These are phyloP conservation scores for Chrysanthemum lavandulifolium DNA, from an alignment of 129 eudicot species.

Conservation along the genomic window DNA sequence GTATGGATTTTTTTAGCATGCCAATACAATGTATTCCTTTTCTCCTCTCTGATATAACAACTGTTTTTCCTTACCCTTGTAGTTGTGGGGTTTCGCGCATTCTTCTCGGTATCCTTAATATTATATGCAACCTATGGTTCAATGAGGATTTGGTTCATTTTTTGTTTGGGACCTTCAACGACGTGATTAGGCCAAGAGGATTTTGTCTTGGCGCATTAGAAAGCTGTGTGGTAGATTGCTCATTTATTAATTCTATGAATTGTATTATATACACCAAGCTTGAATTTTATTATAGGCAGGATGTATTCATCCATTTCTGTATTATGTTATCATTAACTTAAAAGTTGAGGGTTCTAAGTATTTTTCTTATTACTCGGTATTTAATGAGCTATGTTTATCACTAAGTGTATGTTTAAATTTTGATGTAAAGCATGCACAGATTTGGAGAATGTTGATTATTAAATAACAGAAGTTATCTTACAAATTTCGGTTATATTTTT, in stretches of 20 bases:
- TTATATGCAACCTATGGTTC: slow-evolving; percentile 13
- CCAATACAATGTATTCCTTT: background rate
- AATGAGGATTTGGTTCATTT: slow-evolving; percentile 22
- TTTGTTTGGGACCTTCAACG: slow-evolving; percentile 3
- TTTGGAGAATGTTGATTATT: too few species aligned
- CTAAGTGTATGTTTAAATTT: too few species aligned
- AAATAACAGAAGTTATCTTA: too few species aligned
- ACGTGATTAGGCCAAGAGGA: slow-evolving; percentile 4
- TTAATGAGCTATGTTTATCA: background rate
- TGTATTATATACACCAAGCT: slow-evolving; percentile 1
- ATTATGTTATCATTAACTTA: background rate
- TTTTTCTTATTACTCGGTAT: background rate
- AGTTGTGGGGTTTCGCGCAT: slow-evolving; percentile 95
- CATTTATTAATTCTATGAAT: background rate
- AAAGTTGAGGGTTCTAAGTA: background rate
- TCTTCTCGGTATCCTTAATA: slow-evolving; percentile 61
- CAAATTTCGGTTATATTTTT: too few species aligned
- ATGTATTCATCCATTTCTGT: slow-evolving; percentile 5
- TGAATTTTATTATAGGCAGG: slow-evolving; percentile 15
- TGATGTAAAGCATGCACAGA: too few species aligned
- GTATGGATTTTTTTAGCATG: background rate
- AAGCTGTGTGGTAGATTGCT: slow-evolving; percentile 24
- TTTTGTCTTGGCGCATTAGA: background rate
- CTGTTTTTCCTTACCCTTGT: slow-evolving; percentile 21
- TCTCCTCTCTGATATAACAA: background rate